Conservation (phyloP, 805 yeast species). For the Candida ficus region DNA sequence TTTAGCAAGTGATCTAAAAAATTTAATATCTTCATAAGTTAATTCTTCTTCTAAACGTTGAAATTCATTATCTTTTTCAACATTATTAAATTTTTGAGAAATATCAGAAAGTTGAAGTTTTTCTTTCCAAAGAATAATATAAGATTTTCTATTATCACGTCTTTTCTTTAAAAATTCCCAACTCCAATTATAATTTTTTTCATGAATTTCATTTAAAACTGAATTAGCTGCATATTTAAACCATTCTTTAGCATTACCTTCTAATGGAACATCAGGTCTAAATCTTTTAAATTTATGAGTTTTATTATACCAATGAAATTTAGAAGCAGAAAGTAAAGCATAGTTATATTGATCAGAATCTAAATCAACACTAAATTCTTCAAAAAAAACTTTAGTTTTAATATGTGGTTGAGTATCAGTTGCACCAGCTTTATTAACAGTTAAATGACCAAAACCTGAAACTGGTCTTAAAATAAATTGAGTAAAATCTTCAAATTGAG, state of each 20-base stretch:
- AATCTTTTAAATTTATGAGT: constrained; percentile 69
- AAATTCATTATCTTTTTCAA: constrained; percentile 35
- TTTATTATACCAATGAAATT: constrained; percentile 69
- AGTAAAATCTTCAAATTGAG: constrained; percentile 25
- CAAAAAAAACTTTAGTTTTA: constrained; percentile 70
- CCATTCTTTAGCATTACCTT: constrained; percentile 77
- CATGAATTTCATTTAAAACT: constrained; percentile 75
- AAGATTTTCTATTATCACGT: constrained; percentile 65
- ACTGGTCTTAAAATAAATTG: constrained; percentile 80
- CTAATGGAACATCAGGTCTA: constrained; percentile 50
- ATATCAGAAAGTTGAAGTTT: constrained; percentile 37
- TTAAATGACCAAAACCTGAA: constrained; percentile 78
- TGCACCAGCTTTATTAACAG: constrained; percentile 74
- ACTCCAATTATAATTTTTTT: constrained; percentile 73
- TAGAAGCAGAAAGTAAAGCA: constrained; percentile 73
- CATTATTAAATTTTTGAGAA: constrained; percentile 28
- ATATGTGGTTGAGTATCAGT: constrained; percentile 66
- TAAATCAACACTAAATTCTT: constrained; percentile 82
- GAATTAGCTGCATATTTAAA: constrained; percentile 74
- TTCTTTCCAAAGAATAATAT: constrained; percentile 62
- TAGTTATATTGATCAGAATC: constrained; percentile 84
- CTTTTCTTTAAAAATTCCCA: constrained; percentile 78
- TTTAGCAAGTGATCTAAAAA: constrained; percentile 79
- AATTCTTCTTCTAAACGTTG: constrained; percentile 53
- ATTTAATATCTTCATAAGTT: constrained; percentile 72